Percentiles rank a stretch among this genome's conserved stretches.
Conservation (phyloP, 768 basidiomycete species). For the Coprinellus micaceus region DNA sequence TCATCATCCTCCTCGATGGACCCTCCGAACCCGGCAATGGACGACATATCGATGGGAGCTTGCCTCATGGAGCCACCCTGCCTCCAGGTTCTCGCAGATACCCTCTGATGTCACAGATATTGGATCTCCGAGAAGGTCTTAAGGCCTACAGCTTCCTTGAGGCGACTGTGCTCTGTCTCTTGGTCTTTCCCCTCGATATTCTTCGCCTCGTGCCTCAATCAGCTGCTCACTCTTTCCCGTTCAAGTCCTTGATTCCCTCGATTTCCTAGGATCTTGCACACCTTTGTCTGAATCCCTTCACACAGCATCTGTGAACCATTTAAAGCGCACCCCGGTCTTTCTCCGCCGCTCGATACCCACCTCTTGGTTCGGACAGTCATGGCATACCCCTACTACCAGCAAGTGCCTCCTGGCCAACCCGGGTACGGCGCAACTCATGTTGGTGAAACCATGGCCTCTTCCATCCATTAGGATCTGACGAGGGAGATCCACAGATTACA, state of each 20-base stretch:
- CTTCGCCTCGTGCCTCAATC: background rate
- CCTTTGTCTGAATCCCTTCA: background rate
- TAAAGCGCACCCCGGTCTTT: background rate
- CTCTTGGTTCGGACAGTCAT: constrained; percentile 21
- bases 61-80: background rate
- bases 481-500: constrained; percentile 29
- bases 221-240: background rate
- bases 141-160: background rate
- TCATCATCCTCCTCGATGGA: too few species aligned
- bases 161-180: background rate
- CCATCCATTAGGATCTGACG: background rate
- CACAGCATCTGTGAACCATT: background rate
- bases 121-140: background rate
- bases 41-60: background rate
- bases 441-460: constrained; percentile 5
- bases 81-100: too few species aligned
- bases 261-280: background rate
- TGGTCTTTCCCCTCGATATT: background rate
- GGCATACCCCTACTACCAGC: constrained; percentile 44
- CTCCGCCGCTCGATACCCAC: background rate
- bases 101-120: background rate
- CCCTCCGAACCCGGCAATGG: too few species aligned
- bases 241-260: background rate
- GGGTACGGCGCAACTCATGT: constrained; percentile 51
- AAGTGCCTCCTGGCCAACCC: constrained; percentile 28